Conservation (phyloP, 352 stramenopile species). For the Blastocystis sp. region DNA sequence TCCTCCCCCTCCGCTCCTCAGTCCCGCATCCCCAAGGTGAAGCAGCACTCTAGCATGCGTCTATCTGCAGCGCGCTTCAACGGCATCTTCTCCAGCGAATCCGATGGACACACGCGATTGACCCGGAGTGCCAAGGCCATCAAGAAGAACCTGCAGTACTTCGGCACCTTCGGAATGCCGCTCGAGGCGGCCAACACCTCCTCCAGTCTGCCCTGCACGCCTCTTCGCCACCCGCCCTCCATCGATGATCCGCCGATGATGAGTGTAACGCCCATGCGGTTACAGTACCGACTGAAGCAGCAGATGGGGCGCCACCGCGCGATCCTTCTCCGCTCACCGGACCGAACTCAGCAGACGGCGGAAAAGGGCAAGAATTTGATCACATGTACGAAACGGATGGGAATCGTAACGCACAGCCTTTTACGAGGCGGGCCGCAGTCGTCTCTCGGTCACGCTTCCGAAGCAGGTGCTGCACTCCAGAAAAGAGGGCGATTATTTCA, state of each 20-base stretch:
- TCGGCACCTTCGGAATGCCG: conserved; percentile 42
- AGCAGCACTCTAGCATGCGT: neutral
- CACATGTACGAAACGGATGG: neutral
- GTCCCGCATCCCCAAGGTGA: neutral
- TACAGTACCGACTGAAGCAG: conserved; percentile 65
- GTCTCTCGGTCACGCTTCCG: neutral
- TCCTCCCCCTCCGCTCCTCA: neutral
- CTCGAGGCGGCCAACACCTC: neutral
- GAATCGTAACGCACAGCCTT: neutral
- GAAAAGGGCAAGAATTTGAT: neutral
- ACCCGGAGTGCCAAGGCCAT: neutral
- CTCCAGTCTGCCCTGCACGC: conserved; percentile 48
- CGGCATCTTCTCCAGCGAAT: neutral
- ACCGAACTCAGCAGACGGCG: neutral
- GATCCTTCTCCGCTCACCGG: conserved; percentile 46
- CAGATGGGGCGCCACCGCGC: conserved; percentile 1
- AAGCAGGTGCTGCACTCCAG: neutral
- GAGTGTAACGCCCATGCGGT: conserved; percentile 49
- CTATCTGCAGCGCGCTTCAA: conserved; percentile 31
- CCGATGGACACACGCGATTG: neutral
- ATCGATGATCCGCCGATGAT: neutral
- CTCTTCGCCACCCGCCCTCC: neutral
- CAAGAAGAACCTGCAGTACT: conserved; percentile 31
- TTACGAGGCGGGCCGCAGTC: neutral
- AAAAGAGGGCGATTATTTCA: neutral